A percentile compares a stretch with the other conserved stretches of the same genome.
Evolutionary conservation across 345 rosid species (phyloP).

Genomic region (Toxicodendron radicans): DNA sequence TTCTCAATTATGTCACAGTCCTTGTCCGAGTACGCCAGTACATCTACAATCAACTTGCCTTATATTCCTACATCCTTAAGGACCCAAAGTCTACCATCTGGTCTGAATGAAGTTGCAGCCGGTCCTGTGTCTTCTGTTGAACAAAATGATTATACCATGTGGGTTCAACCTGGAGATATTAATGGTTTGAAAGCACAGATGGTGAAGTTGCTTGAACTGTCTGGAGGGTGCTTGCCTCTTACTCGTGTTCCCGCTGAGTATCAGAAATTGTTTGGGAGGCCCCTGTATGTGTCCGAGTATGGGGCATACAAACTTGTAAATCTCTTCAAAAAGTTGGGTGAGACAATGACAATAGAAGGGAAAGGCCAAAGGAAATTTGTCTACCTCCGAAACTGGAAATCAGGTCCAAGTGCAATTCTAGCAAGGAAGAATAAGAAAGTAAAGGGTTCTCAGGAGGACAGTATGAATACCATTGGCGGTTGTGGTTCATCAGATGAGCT

Average conservation of each 20-base stretch:
- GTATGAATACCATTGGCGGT: slow-evolving; percentile 25
- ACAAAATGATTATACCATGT: slow-evolving; percentile 59
- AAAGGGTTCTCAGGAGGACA: slow-evolving; percentile 44
- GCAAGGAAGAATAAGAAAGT: slow-evolving; percentile 61
- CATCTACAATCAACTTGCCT: slow-evolving; percentile 38
- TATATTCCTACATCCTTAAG: slow-evolving; percentile 38
- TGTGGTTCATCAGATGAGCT: slow-evolving; percentile 68
- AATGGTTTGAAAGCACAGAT: slow-evolving; percentile 78
- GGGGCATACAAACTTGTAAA: slow-evolving; percentile 75
- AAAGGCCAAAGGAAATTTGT: slow-evolving; percentile 73
- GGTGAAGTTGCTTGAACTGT: slow-evolving; percentile 77
- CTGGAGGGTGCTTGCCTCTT: slow-evolving; percentile 82
- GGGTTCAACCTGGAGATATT: slow-evolving; percentile 93
- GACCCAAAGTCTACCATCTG: slow-evolving; percentile 62
- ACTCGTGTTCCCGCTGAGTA: slow-evolving; percentile 73
- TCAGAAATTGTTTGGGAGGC: slow-evolving; percentile 72
- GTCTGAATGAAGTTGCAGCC: slow-evolving; percentile 43
- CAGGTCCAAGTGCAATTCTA: slow-evolving; percentile 41
- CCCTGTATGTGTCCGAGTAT: slow-evolving; percentile 76
- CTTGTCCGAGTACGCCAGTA: slow-evolving; percentile 46
- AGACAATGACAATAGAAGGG: slow-evolving; percentile 64
- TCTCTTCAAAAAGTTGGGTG: slow-evolving; percentile 84
- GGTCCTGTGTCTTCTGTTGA: slow-evolving; percentile 44
- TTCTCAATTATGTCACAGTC: slow-evolving; percentile 55
- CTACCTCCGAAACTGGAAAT: slow-evolving; percentile 63